Conservation (phyloP, 257 asterid genomes). For the Solanum ossicruentum region DNA sequence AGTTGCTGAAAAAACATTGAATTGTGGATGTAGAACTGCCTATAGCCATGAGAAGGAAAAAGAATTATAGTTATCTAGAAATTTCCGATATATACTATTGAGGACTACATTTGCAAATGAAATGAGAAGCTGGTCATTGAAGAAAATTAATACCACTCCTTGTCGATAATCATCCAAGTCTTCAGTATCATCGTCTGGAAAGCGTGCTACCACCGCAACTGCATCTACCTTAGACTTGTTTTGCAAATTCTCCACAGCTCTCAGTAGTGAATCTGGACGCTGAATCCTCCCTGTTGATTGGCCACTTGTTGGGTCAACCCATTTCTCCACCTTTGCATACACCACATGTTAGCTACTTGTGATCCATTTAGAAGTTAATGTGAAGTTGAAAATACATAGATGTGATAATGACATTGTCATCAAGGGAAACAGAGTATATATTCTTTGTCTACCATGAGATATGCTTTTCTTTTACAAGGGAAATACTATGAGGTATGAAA, state of each 20-base stretch:
- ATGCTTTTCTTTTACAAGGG: background rate
- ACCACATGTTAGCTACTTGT: background rate
- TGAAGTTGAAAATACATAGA: background rate
- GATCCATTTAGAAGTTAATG: background rate
- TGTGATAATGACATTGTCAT: background rate
- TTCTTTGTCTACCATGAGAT: background rate
- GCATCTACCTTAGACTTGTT: conserved; percentile 51
- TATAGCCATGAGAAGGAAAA: background rate
- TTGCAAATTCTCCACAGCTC: conserved; percentile 58
- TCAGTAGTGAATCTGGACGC: conserved; percentile 62
- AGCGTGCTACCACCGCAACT: conserved; percentile 80
- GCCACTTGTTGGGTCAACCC: conserved; percentile 69
- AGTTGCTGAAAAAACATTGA: background rate
- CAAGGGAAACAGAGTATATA: background rate
- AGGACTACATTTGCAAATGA: background rate
- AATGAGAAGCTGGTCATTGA: background rate
- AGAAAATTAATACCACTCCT: conserved; percentile 41
- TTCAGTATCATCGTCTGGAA: conserved; percentile 71
- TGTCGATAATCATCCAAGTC: conserved; percentile 55
- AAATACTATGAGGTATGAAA: background rate
- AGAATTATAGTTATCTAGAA: background rate
- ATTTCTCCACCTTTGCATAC: conserved; percentile 52
- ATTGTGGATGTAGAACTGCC: background rate
- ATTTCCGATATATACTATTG: background rate
- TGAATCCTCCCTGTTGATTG: conserved; percentile 77